Evolutionary conservation across 768 basidiomycete species (phyloP), one percentile per base, ranked within the genome.

Genomic region (Russula griseocarnosa): DNA sequence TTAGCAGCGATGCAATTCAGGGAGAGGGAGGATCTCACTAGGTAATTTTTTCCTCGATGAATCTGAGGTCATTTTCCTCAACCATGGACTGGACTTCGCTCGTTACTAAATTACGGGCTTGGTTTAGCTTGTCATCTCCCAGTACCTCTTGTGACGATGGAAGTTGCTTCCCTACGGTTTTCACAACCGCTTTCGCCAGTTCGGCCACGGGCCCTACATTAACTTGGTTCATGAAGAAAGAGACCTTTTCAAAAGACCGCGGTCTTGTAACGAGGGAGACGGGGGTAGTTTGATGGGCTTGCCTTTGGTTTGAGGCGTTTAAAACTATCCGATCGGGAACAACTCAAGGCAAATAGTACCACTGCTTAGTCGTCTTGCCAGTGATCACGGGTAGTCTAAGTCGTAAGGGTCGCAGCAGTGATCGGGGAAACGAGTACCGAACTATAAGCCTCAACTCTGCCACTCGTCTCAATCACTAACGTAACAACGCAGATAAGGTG

Each of bases 141-240:
- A 22, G 54, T 40, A 28, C 4, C 18, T 20, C 18, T 42, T 60
- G 54, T 20, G 53, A 30, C 10, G 58, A 40, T 18, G 63, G 30
- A 3, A 42, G 3, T 7, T 34, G 40, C 46, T 22, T 60, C 16
- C n/a, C 22, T 3, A 54, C 7, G 26, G 20, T 18, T 2, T 30
- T 9, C 4, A 57, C 7, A 10, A 57, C 2, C 32, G 1, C 44
- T 2, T 1, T 38, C 1, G 22, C 5, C 13, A 49, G 16, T 22
- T 0, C 36, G 34, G 34, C 34, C 34, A 34, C 1, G 34, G 34
- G 3, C 34, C 24, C 20, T 24, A 47, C 55, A 18, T 30, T 14
- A 4, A n/a, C n/a, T n/a, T n/a, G n/a, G n/a, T n/a, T 34, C 56
- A 63, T 63, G 24, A 34, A 34, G 34, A 50, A 26, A 34, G 16